A percentile compares a stretch with the other conserved stretches of the same genome.
These are phyloP conservation scores for Xylaria arbuscula DNA, from an alignment of 2,329 filamentous ascomycete genomes.

Conservation along the genomic window DNA sequence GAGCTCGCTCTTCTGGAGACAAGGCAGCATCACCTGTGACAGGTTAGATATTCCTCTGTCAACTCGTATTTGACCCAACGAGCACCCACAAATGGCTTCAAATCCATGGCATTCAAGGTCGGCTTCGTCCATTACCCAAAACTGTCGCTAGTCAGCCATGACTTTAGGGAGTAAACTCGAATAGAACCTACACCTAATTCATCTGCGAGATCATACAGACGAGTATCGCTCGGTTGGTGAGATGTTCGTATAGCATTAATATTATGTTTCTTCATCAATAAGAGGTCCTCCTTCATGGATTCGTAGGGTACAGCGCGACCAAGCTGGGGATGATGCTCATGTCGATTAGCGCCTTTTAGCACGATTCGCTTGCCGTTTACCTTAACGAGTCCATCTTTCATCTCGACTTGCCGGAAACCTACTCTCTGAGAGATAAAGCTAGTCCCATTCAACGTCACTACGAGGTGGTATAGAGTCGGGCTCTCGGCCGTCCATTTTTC, in stretches of 20 bases:
- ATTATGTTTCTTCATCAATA: conserved; percentile 71
- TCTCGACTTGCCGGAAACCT: conserved; percentile 70
- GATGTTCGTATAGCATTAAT: conserved; percentile 71
- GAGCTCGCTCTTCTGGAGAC: conserved; percentile 44
- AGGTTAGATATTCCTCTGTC: conserved; percentile 26
- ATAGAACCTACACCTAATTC: conserved; percentile 57
- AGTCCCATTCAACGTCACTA: conserved; percentile 33
- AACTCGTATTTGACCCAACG: background rate
- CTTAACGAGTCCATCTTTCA: conserved; percentile 65
- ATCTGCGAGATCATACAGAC: conserved; percentile 65
- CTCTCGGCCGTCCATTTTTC: conserved; percentile 72
- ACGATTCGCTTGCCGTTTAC: conserved; percentile 69
- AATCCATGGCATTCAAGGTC: conserved; percentile 58
- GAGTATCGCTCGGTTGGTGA: conserved; percentile 65
- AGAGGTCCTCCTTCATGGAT: conserved; percentile 65
- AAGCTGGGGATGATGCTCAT: conserved; percentile 68
- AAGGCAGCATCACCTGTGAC: conserved; percentile 47
- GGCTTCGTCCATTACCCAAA: conserved; percentile 65
- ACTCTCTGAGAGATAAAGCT: conserved; percentile 59
- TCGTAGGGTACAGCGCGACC: conserved; percentile 66
- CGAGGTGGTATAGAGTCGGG: conserved; percentile 64
- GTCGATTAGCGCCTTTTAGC: conserved; percentile 69
- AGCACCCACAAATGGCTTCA: conserved; percentile 41
- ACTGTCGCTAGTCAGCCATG: conserved; percentile 49
- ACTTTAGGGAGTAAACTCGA: background rate